Evolutionary conservation across 2,329 filamentous ascomycete genomes (phyloP).

Genomic region (Trichoderma polysporum): DNA sequence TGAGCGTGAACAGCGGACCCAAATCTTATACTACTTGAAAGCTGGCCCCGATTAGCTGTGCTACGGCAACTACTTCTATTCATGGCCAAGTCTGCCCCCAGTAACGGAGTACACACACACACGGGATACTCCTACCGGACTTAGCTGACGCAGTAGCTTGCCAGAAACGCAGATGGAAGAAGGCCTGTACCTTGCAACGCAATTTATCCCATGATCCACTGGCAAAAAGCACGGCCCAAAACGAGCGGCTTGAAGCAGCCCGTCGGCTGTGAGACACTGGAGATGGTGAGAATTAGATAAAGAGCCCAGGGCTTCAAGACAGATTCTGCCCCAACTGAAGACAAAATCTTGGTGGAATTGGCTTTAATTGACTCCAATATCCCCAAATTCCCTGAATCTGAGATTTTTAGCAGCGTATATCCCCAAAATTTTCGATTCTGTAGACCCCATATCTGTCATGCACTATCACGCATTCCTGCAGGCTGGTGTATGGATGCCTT

Average conservation of each 20-base stretch:
- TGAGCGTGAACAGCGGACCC: not conserved
- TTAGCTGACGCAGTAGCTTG: slow-evolving; percentile 7
- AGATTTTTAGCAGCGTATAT: not conserved
- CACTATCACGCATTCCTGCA: slow-evolving; percentile 25
- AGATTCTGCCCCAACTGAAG: not conserved
- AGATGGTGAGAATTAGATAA: slow-evolving; percentile 21
- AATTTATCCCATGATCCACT: slow-evolving; percentile 18
- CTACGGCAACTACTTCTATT: slow-evolving; percentile 2
- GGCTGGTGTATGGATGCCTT: slow-evolving; percentile 21
- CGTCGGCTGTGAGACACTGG: slow-evolving; percentile 2
- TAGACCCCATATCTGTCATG: slow-evolving; percentile 15
- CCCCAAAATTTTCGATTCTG: not conserved
- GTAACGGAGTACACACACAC: not conserved
- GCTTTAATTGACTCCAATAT: not conserved
- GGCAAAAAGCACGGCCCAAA: slow-evolving; percentile 19
- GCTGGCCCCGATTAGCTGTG: not conserved
- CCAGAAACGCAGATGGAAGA: not conserved
- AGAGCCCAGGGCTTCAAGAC: not conserved
- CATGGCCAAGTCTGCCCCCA: not conserved
- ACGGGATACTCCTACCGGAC: not conserved
- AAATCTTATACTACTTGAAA: not conserved
- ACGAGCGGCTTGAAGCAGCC: slow-evolving; percentile 13
- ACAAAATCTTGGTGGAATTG: not conserved
- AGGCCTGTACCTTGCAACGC: slow-evolving; percentile 15
- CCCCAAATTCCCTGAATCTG: not conserved